Conservation (phyloP, 108 stramenopile genomes). For the Epipyxis sp. region DNA sequence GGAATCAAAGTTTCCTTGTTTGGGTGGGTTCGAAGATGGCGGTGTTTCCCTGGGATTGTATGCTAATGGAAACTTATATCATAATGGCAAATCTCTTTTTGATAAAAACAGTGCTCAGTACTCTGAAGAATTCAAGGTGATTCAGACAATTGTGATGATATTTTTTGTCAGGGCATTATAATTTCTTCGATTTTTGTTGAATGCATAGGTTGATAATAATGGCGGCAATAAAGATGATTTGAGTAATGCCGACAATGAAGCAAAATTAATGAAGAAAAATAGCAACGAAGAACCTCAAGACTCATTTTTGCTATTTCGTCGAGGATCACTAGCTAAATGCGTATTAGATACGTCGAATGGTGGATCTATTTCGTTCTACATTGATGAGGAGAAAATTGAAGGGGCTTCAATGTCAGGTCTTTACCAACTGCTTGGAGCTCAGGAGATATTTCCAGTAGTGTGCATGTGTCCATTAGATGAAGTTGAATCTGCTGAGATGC, state of each 20-base stretch:
- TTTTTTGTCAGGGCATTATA: no score
- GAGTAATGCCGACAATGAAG: background rate
- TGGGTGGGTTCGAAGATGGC: constrained; percentile 18
- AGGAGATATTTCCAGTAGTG: constrained; percentile 28
- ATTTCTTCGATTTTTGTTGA: no score
- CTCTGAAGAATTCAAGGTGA: no score
- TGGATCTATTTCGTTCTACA: background rate
- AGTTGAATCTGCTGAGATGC: background rate
- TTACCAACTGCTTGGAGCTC: constrained; percentile 27
- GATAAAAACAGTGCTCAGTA: background rate
- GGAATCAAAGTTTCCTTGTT: background rate
- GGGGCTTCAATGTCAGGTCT: background rate
- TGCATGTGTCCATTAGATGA: constrained; percentile 32
- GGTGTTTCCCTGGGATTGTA: constrained; percentile 20
- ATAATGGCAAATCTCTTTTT: constrained; percentile 11
- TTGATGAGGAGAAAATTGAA: constrained; percentile 1
- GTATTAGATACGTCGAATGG: constrained; percentile 25
- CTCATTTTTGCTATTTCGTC: background rate
- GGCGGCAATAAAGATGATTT: background rate
- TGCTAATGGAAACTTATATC: constrained; percentile 33
- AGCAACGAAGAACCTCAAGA: no score
- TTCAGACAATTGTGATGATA: no score
- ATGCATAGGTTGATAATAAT: background rate
- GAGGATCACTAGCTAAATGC: background rate
- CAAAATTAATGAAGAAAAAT: background rate